A percentile compares a stretch with the other conserved stretches of the same genome.
Conservation (phyloP, 805 yeast species). For the Metschnikowia shivogae region DNA sequence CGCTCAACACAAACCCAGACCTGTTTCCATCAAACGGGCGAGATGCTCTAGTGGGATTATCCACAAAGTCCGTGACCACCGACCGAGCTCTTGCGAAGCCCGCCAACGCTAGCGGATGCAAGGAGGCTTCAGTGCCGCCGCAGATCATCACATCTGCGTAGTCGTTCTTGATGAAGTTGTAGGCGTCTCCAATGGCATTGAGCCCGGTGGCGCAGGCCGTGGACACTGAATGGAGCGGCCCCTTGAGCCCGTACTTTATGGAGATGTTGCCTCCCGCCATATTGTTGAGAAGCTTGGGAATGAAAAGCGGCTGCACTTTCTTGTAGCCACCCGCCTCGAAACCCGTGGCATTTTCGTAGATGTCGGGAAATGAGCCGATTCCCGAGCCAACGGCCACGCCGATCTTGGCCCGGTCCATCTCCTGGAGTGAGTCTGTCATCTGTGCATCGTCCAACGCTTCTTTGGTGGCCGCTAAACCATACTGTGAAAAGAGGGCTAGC, state of each 20-base stretch:
- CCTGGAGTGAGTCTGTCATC: slow-evolving; percentile 37
- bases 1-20: slow-evolving; percentile 88
- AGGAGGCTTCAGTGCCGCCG: slow-evolving; percentile 88
- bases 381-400: slow-evolving; percentile 94
- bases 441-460: slow-evolving; percentile 75
- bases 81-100: slow-evolving; percentile 91
- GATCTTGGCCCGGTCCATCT: slow-evolving; percentile 26
- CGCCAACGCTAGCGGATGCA: slow-evolving; percentile 81
- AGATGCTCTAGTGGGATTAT: slow-evolving; percentile 62
- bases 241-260: slow-evolving; percentile 68
- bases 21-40: slow-evolving; percentile 82
- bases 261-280: slow-evolving; percentile 95
- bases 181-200: slow-evolving; percentile 91
- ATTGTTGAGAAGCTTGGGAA: slow-evolving; percentile 78
- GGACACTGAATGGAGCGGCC: slow-evolving; percentile 83
- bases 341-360: slow-evolving; percentile 57
- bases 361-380: slow-evolving; percentile 79
- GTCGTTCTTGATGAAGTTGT: slow-evolving; percentile 70
- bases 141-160: slow-evolving; percentile 85
- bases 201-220: slow-evolving; percentile 98
- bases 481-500: slow-evolving; percentile 69
- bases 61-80: slow-evolving; percentile 59
- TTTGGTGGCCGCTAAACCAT: slow-evolving; percentile 68
- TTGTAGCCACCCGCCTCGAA: slow-evolving; percentile 49
- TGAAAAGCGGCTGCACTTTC: slow-evolving; percentile 77